Evolutionary conservation across 495 filamentous ascomycete species (phyloP).

Genomic region (Echria macrotheca): DNA sequence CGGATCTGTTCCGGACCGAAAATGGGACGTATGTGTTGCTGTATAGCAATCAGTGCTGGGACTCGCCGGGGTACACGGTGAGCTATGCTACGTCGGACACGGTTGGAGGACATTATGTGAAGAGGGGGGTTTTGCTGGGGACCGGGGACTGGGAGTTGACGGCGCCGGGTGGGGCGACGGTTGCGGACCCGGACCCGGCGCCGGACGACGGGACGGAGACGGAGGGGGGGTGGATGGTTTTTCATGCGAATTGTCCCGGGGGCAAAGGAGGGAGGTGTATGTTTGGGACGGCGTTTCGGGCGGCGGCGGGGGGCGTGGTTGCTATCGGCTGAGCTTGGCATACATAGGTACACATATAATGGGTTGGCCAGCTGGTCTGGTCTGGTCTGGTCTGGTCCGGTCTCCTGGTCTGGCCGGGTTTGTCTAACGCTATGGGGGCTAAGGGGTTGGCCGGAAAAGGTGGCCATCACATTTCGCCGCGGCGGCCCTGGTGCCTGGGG

Average conservation of each 20-base stretch:
- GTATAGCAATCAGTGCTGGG: constrained; percentile 6
- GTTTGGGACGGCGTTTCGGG: constrained; percentile 20
- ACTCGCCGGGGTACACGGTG: constrained; percentile 3
- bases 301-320: neutral
- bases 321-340: neutral
- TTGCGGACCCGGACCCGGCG: too few species aligned
- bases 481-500: neutral
- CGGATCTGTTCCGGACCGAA: constrained; percentile 39
- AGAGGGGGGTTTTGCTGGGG: constrained; percentile 32
- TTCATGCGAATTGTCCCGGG: constrained; percentile 50
- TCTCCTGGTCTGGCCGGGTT: too few species aligned
- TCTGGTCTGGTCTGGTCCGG: too few species aligned
- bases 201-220: too few species aligned
- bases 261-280: constrained; percentile 35
- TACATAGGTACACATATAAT: too few species aligned
- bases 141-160: constrained; percentile 38
- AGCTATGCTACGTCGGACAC: constrained; percentile 27
- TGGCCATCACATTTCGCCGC: constrained; percentile 2
- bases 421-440: too few species aligned
- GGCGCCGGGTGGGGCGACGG: constrained; percentile 51
- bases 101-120: constrained; percentile 45
- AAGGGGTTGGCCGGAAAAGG: neutral
- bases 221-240: constrained; percentile 40
- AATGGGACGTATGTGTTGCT: neutral
- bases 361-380: too few species aligned